Conservation (phyloP, 2,329 filamentous ascomycete species). For the Penicillium occitanis region DNA sequence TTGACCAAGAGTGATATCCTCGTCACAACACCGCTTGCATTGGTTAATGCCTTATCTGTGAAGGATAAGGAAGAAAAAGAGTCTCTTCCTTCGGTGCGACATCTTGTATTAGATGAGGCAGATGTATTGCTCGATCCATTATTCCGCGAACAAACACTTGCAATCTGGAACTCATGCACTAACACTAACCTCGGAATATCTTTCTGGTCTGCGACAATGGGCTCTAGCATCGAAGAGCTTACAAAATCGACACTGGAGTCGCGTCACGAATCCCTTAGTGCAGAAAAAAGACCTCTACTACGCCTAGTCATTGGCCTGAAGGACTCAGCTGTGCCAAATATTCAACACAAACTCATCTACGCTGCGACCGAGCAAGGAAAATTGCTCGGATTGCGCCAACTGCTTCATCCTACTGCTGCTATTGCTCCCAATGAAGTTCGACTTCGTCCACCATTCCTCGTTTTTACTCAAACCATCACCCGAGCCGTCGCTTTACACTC, state of each 20-base stretch:
- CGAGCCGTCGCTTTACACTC: constrained; percentile 82
- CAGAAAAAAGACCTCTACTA: constrained; percentile 58
- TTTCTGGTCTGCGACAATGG: constrained; percentile 97
- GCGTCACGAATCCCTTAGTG: constrained; percentile 47
- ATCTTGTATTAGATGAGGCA: constrained; percentile 85
- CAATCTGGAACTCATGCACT: constrained; percentile 77
- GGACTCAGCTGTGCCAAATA: constrained; percentile 90
- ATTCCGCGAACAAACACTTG: constrained; percentile 84
- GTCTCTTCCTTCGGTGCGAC: constrained; percentile 65
- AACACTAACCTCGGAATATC: constrained; percentile 69
- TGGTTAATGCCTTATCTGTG: constrained; percentile 70
- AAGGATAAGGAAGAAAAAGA: constrained; percentile 45
- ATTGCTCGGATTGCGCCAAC: constrained; percentile 82
- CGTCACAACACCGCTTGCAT: constrained; percentile 74
- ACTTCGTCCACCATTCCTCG: constrained; percentile 82
- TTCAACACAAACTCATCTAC: constrained; percentile 85
- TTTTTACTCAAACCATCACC: constrained; percentile 95
- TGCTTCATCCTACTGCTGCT: constrained; percentile 72
- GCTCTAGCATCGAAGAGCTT: constrained; percentile 82
- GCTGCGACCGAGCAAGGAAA: constrained; percentile 93
- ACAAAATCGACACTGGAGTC: constrained; percentile 66
- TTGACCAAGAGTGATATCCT: constrained; percentile 74
- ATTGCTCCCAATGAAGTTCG: constrained; percentile 46
- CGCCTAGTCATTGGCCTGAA: constrained; percentile 94
- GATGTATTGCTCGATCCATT: constrained; percentile 90